These are phyloP conservation scores for Malus sylvestris DNA, from an alignment of 306 rosid genomes.

Conservation along the genomic window DNA sequence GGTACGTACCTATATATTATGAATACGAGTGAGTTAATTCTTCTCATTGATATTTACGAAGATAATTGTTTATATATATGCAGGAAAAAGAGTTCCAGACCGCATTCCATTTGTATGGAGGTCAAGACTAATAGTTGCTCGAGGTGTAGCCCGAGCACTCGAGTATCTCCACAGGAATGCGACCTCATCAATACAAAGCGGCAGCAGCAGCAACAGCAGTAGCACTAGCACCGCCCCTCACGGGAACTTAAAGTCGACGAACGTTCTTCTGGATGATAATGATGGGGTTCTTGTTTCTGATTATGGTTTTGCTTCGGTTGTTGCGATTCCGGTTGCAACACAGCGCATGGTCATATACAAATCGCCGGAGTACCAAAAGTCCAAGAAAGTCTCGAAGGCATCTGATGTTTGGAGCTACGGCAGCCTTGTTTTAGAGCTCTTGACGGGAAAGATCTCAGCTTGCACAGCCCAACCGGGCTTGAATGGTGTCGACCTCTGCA, in stretches of 20 bases:
- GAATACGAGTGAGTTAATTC: not conserved
- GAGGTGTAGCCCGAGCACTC: conserved; percentile 57
- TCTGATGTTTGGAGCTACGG: conserved; percentile 90
- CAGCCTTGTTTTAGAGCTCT: conserved; percentile 54
- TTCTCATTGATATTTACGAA: not conserved
- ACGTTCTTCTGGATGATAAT: conserved; percentile 51
- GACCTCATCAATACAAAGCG: not conserved
- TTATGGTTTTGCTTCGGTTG: conserved; percentile 48
- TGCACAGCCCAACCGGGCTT: conserved; percentile 47
- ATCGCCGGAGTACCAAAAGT: conserved; percentile 47
- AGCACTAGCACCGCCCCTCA: conserved; percentile 38
- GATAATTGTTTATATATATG: not conserved
- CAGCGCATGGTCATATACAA: conserved; percentile 55
- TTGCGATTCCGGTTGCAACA: conserved; percentile 62
- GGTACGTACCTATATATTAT: conserved; percentile 27
- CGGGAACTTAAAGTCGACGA: conserved; percentile 70
- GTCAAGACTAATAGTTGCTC: conserved; percentile 55
- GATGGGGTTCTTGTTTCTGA: conserved; percentile 53
- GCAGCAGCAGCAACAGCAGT: not conserved
- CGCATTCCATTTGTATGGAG: conserved; percentile 57
- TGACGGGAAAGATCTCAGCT: conserved; percentile 55
- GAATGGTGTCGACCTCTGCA: conserved; percentile 45
- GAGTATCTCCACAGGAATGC: conserved; percentile 59
- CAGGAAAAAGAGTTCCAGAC: conserved; percentile 38
- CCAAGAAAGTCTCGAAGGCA: conserved; percentile 43